Base-by-base conservation (phyloP, 805 yeast species). In the Millerozyma miso region DNA sequence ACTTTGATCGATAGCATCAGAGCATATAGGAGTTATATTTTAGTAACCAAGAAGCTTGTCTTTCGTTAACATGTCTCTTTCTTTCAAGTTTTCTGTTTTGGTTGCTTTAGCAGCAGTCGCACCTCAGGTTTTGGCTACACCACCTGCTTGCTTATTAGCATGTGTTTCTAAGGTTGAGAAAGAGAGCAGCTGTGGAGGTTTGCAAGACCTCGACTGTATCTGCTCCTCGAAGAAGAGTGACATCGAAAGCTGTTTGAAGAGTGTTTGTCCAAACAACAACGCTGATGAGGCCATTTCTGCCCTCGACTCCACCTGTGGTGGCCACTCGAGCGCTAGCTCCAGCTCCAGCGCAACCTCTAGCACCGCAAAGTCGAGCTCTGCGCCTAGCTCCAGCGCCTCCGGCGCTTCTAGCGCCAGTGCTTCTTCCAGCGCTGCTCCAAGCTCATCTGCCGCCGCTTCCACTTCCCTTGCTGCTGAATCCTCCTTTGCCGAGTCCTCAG, bases 121-220 rank as follows among this genome's bases (percentile, higher is more conserved):
- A 44, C 67, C 76, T 18, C 56, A 72, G 26, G 74, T 75, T 23
- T 77, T 80, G 37, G 83, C 86, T 42, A 73, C 91, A 43, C 93
- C 96, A 40, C 96, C 97, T 47, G 96, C 97, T 32, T 89, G 96
- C 73, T 69, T 89, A 52, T 73, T 89, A 62, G 95, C 96, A 33
- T 88, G 96, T 77, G 91, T 86, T 45, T 76, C 88, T 44, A 74
- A 79, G 56, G 90, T 85, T 43, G 71, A 76, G 48, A 76, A 76
- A 60, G 73, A 81, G 13, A 64, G 78, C 34, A 46, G 68, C 37
- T 85, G 93, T 65, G 52, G 68, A 45, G 70, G 81, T 44, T 62
- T 88, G 62, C 77, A 77, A 62, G 80, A 85, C 57, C 70, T 87
- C 51, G 55, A 67, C 35, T 88, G 96, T 73, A 66, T 85, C 54